Evolutionary conservation across 2,329 filamentous ascomycete genomes (phyloP), one percentile per base, ranked within the genome.

Genomic region (Aspergillus neotritici): DNA sequence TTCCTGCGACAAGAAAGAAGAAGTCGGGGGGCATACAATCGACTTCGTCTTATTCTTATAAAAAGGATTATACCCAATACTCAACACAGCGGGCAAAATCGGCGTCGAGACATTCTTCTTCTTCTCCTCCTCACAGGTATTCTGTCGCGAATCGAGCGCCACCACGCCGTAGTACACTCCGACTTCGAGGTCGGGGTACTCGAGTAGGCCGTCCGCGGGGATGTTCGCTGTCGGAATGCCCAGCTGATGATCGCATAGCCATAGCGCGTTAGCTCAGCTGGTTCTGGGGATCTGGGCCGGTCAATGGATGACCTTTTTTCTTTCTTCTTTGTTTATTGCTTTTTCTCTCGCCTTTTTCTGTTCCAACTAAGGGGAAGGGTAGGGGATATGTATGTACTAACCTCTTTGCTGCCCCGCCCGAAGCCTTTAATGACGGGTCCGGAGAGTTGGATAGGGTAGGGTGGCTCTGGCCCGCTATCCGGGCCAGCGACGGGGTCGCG

Each of bases 91-190:
- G 1, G 87, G 87, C 66, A 84, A 87, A 44, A 93, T 73, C 13
- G 54, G 60, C 7, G 55, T 49, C 11, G 41, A 37, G 5, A 16
- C 34, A 28, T 49, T 47, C 8, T 40, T 42, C 11, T 50, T 51
- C 6, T 44, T 35, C 25, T 41, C 41, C 2, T 35, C 44, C 25
- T 38, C 34, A 21, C 60, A 56, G 29, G 52, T 47, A 44, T 62
- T 66, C 25, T 56, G 54, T 25, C 57, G 50, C 1, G 66, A 75
- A 48, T 79, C 74, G 28, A 97, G 78, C 0, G 86, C 80, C 4
- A 88, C 88, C 74, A 86, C 95, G 60, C 93, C 93, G 63, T 90
- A 97, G 76, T 97, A 97, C 51, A 97, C 86, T 52, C 93, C 93
- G 1, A 83, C 87, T 45, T 79, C 73, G 42, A 86, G 74, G 53